Evolutionary conservation across 306 rosid species (phyloP), one percentile per base, ranked within the genome.

Genomic region (Abrus pulchellus): DNA sequence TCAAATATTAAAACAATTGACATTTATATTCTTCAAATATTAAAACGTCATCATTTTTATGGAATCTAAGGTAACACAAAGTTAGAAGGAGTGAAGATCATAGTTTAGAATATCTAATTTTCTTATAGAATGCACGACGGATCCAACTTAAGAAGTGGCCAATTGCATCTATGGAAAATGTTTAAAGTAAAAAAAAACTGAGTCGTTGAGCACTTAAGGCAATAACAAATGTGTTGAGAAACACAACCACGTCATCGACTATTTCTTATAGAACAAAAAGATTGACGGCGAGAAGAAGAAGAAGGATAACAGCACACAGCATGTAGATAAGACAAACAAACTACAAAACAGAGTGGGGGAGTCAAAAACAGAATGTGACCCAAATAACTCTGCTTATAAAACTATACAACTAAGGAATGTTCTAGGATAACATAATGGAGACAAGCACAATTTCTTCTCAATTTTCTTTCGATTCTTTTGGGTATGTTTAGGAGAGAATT

Each of bases 61-160:
- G 20, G 20, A 20, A 20, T 20, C 20, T 20, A 20, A 20, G 3
- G 36, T 36, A 38, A 64, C 36, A 27, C 49, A 64, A 64, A 40
- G 32, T 64, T 64, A 64, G 70, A 20, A 20, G 3, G 41, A 64
- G 36, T 40, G 70, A 7, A 40, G 70, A 40, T 40, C 49, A 64
- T 40, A 40, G 32, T 7, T 40, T 64, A 28, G 33, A 64, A 64
- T 60, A 60, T 32, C 32, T 11, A 30, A 11, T 32, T 9, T 13
- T 63, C 28, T 63, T 41, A 40, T 20, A 65, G 71, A 65, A 65
- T 4, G 52, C 71, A 41, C 52, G 8, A 7, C 34, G 33, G 50
- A 65, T 65, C 50, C 71, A 44, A 65, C 52, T 65, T 14, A 65
- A 14, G 34, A 38, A 41, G 49, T 64, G 69, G 6, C 7, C 9